These are phyloP conservation scores for Schizopora paradoxa DNA, from an alignment of 1,284 basidiomycete genomes.

Conservation along the genomic window DNA sequence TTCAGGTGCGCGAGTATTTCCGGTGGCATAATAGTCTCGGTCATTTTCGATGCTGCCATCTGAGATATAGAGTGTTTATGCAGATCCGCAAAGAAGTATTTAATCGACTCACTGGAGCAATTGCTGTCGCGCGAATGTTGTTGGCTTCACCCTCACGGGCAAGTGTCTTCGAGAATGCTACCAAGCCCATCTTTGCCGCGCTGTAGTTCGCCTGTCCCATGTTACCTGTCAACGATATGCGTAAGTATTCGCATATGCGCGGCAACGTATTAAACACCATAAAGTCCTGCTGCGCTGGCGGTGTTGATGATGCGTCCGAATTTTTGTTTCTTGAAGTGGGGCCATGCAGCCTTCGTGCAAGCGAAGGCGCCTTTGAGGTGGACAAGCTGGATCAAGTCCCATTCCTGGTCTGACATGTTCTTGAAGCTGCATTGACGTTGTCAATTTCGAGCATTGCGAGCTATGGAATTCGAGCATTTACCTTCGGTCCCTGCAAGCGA, in stretches of 20 bases:
- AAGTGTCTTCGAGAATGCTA: conserved; percentile 89
- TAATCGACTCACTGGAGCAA: conserved; percentile 71
- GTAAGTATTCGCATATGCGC: conserved; percentile 3
- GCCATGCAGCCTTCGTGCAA: conserved; percentile 97
- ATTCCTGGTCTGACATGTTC: conserved; percentile 89
- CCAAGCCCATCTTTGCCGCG: conserved; percentile 85
- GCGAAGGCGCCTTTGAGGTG: conserved; percentile 94
- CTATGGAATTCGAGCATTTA: background rate
- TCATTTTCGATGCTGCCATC: conserved; percentile 93
- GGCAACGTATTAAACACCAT: conserved; percentile 43
- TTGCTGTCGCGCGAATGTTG: conserved; percentile 81
- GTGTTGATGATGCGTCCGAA: conserved; percentile 92
- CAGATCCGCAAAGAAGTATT: conserved; percentile 2
- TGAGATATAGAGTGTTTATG: too few species aligned
- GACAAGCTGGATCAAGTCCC: conserved; percentile 83
- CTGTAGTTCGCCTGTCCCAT: conserved; percentile 96
- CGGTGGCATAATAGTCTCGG: conserved; percentile 93
- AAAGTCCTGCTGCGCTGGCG: conserved; percentile 83
- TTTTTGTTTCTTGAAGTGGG: conserved; percentile 91
- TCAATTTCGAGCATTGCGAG: background rate
- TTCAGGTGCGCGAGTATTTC: conserved; percentile 92
- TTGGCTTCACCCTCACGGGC: conserved; percentile 91
- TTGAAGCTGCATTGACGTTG: conserved; percentile 46
- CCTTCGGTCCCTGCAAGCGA: conserved; percentile 27
- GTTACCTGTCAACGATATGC: conserved; percentile 59